Evolutionary conservation across 352 stramenopile genomes (phyloP), one percentile per base, ranked within the genome.

Genomic region (Globisporangium recalcitrans): DNA sequence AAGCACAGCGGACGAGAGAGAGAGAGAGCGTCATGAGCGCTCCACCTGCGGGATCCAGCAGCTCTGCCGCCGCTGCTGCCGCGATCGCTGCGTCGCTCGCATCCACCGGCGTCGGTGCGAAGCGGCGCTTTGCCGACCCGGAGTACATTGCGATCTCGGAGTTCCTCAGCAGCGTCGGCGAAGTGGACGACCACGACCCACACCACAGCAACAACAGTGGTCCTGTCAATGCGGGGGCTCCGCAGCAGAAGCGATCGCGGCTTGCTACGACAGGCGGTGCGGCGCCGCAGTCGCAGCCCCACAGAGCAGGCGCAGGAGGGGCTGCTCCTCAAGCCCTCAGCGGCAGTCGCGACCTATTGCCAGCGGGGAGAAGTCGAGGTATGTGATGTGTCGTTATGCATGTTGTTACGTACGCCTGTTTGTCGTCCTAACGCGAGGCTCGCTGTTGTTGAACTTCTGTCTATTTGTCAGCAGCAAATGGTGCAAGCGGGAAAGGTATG

Each of bases 131-230:
- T 49, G 62, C 74, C 1, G 82, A 91, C 40, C 79, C 74, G 1
- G 80, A 91, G 64, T 82, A 87, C 29, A 76, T 75, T 16, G 79
- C 78, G 24, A 74, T 90, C 55, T 85, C 83, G 27, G 82, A 88
- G 64, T 62, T 91, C 55, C 68, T 89, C 47, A 80, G 78, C 36
- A 85, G 74, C 46, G 85, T 91, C 66, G 73, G 52, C 58, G 80
- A 89, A 56, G 78, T 87, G 51, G 78, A 88, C 65, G 80, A 85
- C n/a, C 52, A 60, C 46, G 66, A 70, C 36, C 22, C 42, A 2
- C 42, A 64, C 42, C 26, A 36, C 16, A 38, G 21, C 42, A 32
- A 40, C 7, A 52, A 32, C 36, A 57, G 31, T n/a, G 5, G n/a
- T n/a, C n/a, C n/a, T n/a, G n/a, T n/a, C n/a, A n/a, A n/a, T n/a